These are phyloP conservation scores for Citrus medica DNA, from an alignment of 345 rosid species.

Conservation along the genomic window DNA sequence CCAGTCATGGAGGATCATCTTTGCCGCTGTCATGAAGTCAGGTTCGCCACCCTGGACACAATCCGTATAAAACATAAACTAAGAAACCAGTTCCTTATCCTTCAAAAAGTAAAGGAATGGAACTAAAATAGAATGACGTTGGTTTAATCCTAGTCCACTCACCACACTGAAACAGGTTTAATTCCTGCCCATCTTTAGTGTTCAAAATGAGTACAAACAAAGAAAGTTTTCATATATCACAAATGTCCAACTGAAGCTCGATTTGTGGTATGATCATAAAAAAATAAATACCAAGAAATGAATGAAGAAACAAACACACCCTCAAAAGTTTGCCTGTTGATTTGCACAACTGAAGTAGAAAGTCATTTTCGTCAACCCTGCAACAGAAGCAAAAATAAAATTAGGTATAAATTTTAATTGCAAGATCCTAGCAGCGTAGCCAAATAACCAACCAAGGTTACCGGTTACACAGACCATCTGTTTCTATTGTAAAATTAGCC, in stretches of 20 bases:
- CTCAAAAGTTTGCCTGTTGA: constrained; percentile 73
- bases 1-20: constrained; percentile 98
- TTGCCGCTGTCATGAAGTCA: constrained; percentile 74
- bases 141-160: neutral
- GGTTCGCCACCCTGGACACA: constrained; percentile 83
- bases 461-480: neutral
- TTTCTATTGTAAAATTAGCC: neutral
- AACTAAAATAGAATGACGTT: neutral
- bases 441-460: neutral
- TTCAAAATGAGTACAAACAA: neutral
- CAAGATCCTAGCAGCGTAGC: neutral
- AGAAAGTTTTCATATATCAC: neutral
- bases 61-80: neutral
- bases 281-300: neutral
- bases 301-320: constrained; percentile 41
- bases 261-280: neutral
- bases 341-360: constrained; percentile 78
- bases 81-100: neutral
- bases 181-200: neutral
- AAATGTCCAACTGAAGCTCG: neutral
- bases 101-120: neutral
- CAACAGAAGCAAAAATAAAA: constrained; percentile 15
- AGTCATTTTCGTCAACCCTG: constrained; percentile 88
- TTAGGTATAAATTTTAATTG: neutral
- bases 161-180: neutral